phyloP scores from a whole-genome alignment of 768 basidiomycete genomes.

The Lentinula detonsa region DNA sequence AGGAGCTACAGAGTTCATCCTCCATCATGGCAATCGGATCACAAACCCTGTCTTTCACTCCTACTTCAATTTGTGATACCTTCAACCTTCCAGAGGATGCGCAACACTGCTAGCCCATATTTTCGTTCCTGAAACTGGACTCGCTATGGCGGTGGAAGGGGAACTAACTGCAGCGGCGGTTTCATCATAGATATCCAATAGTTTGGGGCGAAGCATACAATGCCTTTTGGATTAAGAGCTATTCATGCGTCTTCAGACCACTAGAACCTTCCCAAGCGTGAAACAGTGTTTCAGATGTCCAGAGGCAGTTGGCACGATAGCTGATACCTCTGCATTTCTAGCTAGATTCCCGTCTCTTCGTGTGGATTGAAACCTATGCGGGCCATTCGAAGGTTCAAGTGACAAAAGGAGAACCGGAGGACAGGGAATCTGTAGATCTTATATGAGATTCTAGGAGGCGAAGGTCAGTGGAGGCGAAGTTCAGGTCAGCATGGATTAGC shows the following conservation, averaged over 20 bases:
- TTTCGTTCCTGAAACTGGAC: too few species aligned
- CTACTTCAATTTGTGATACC: too few species aligned
- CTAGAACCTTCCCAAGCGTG: not conserved
- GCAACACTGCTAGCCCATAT: too few species aligned
- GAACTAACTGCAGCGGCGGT: too few species aligned
- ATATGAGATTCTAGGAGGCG: not conserved
- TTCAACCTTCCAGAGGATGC: too few species aligned
- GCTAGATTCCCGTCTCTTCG: not conserved
- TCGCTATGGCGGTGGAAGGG: too few species aligned
- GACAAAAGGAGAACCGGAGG: not conserved
- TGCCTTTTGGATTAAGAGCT: not conserved
- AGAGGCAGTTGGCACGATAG: not conserved
- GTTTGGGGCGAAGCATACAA: not conserved
- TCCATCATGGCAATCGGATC: too few species aligned
- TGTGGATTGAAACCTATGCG: slow-evolving; percentile 1
- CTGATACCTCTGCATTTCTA: not conserved
- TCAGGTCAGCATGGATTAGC: not conserved
- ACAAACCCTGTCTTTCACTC: too few species aligned
- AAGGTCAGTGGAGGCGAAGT: not conserved
- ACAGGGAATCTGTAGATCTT: not conserved
- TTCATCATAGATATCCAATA: not conserved
- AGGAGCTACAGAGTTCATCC: too few species aligned
- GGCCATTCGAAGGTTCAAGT: not conserved
- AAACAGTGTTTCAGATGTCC: not conserved
- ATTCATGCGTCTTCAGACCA: not conserved